Percentiles rank a stretch among this genome's conserved stretches.
Evolutionary conservation across 2,329 filamentous ascomycete genomes (phyloP).

Genomic region (Talaromyces sp.): DNA sequence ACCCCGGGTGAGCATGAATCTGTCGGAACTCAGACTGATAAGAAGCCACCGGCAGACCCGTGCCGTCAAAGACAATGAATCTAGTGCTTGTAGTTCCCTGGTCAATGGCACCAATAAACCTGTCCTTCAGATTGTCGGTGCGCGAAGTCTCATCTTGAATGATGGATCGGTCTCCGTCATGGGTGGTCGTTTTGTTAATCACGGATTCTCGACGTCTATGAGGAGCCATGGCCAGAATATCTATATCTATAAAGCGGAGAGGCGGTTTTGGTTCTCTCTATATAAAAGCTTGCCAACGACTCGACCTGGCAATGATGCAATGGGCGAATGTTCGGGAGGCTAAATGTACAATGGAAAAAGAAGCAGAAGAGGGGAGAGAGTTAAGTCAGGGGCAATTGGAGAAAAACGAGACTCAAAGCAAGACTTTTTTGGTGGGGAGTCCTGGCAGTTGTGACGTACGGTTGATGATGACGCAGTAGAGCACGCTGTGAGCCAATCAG

Average conservation of each 20-base stretch:
- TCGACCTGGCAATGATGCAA: neutral
- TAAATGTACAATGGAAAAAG: neutral
- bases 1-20: slow-evolving; percentile 80
- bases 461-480: slow-evolving; percentile 17
- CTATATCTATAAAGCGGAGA: slow-evolving; percentile 2
- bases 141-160: slow-evolving; percentile 30
- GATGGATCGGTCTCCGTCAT: slow-evolving; percentile 34
- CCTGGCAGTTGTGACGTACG: slow-evolving; percentile 21
- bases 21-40: slow-evolving; percentile 87
- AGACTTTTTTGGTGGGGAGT: slow-evolving; percentile 1
- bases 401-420: neutral
- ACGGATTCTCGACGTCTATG: slow-evolving; percentile 20
- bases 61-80: slow-evolving; percentile 82
- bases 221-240: slow-evolving; percentile 12
- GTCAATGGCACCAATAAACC: slow-evolving; percentile 80
- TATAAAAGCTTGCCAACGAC: neutral
- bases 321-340: neutral
- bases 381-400: neutral
- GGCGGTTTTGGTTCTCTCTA: neutral
- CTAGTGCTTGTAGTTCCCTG: slow-evolving; percentile 85
- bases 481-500: neutral
- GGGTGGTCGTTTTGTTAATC: slow-evolving; percentile 25
- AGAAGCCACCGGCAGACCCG: slow-evolving; percentile 70
- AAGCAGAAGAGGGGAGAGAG: neutral
- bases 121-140: slow-evolving; percentile 31